Conservation (phyloP, 495 filamentous ascomycete species). For the Aspergillus ostianus region DNA sequence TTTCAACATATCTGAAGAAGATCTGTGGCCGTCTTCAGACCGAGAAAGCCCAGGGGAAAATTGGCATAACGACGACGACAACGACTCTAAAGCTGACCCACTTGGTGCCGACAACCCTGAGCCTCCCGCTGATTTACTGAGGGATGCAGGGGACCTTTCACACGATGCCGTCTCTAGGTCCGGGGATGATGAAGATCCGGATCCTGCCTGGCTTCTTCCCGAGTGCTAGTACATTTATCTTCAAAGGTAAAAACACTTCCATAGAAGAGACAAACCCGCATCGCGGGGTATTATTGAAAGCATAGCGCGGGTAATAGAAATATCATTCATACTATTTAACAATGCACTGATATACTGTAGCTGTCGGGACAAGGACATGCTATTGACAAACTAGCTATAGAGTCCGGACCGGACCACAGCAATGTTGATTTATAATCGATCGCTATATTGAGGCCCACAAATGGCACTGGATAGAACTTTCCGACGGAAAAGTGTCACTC, state of each 20-base stretch:
- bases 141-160: slow-evolving; percentile 29
- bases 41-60: slow-evolving; percentile 7
- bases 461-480: background rate
- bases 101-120: slow-evolving; percentile 34
- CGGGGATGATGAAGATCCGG: slow-evolving; percentile 47
- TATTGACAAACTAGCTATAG: no score
- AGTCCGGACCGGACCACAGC: no score
- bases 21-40: slow-evolving; percentile 17
- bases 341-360: no score
- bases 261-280: background rate
- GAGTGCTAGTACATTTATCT: slow-evolving; percentile 17
- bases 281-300: background rate
- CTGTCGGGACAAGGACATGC: no score
- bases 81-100: slow-evolving; percentile 16
- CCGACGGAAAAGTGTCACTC: background rate
- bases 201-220: slow-evolving; percentile 48
- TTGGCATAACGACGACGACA: slow-evolving; percentile 3
- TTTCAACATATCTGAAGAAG: slow-evolving; percentile 35
- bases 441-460: background rate
- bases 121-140: slow-evolving; percentile 40
- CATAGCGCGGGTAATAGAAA: background rate
- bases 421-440: background rate
- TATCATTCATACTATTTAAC: background rate
- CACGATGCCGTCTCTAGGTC: slow-evolving; percentile 28
- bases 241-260: background rate